Base-by-base conservation (phyloP, 2,329 filamentous ascomycete species). In the Aspergillus novofumigatus region DNA sequence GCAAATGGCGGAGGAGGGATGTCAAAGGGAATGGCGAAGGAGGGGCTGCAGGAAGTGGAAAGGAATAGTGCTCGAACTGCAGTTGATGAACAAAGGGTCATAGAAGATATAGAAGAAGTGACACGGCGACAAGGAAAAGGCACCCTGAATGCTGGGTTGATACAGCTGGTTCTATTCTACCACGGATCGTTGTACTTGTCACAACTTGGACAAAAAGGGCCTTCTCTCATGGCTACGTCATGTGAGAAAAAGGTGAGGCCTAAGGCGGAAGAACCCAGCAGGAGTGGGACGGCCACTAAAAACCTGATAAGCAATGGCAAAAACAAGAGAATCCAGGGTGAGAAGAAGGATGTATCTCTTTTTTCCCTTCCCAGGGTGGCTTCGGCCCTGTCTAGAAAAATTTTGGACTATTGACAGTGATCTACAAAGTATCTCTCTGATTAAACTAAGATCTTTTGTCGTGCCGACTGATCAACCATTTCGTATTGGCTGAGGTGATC, bases 161-260 rank as follows among this genome's bases (percentile, higher is more conserved):
- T 38, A 38, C 14, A 38, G 32, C 32, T 38, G 32, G 5, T 17
- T 47, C 11, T 47, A 47, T 38, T 47, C 11, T 47, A 47, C 44
- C 44, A 26, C 8, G 23, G 44, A 47, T 47, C 44, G 23, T 6
- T 38, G 32, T 38, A 21, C 20, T 44, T n/a, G 9, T 44, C 21
- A 44, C 10, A 10, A 20, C n/a, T 10, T 44, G 21, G n/a, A 20
- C 41, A 21, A 21, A 20, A 17, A 20, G 8, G 41, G 17, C 14
- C 44, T 47, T 62, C 63, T 61, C 58, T 70, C 67, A 71, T 66
- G 60, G 59, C 66, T 69, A 72, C 69, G 69, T 72, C 69, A 72
- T 71, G 67, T 69, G 69, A 67, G 66, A 52, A 38, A 50, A 55
- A 48, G 47, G 55, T 55, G 51, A 56, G 35, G 35, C 10, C 20